Base-by-base conservation (phyloP, 768 basidiomycete species). In the Boletus rubescentipes region DNA sequence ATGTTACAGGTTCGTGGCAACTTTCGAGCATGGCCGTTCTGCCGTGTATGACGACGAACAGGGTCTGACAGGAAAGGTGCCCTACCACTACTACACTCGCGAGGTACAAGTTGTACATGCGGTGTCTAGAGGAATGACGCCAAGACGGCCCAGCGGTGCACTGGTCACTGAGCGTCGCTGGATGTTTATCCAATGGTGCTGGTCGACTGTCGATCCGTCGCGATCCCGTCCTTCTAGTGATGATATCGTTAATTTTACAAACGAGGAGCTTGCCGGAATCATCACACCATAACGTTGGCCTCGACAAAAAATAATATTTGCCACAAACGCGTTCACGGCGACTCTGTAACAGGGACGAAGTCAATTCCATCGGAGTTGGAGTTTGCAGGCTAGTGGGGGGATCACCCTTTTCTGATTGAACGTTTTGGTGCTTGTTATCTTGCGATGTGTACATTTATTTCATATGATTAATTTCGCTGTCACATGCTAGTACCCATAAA, bases 211-310 rank as follows among this genome's bases (percentile, higher is more conserved):
- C 37, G 39, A 60, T 64, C 9, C 32, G 54, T 61, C 31, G 57
- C 61, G 21, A 8, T 46, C 46, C 4, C 64, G 77, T 32, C 76
- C 76, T 18, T 62, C 62, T 15, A 55, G 61, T 5, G 56, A 53
- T 8, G 71, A 73, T 23, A 69, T 77, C 4, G 53, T 40, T 30
- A 5, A 18, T 4, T 62, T 62, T 29, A 51, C 46, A n/a, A 41
- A 18, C 7, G 31, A 34, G 1, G 59, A 59, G 9, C 47, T 59
- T 34, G 6, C 40, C 16, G 49, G 6, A 18, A 23, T n/a, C 5
- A 23, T 18, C n/a, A 10, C 18, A 9, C 21, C 37, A 8, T 48
- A 9, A 15, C 7, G 23, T n/a, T 30, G 10, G 14, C 30, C 20
- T 8, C 20, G 14, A 31, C 9, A 35, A 37, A 14, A 38, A 26